phyloP scores from a whole-genome alignment of 768 basidiomycete genomes.

The Boletus rufocinnamomeus region DNA sequence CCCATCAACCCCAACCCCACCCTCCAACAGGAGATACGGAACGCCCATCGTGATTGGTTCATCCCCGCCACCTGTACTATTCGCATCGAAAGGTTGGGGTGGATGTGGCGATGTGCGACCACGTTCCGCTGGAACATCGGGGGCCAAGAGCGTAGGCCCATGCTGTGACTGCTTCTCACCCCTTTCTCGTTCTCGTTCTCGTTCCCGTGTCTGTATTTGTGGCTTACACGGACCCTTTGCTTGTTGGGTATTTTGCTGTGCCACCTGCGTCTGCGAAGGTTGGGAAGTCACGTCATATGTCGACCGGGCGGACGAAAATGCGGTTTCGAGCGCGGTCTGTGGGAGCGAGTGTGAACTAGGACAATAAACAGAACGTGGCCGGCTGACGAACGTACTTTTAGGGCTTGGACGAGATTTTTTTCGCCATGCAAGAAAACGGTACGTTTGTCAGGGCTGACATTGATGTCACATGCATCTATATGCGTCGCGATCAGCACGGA shows the following conservation, averaged over 20 bases:
- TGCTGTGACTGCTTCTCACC: conserved; percentile 7
- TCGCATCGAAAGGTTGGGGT: neutral
- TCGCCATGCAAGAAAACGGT: conserved; percentile 92
- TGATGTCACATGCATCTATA: conserved; percentile 83
- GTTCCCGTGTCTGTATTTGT: neutral
- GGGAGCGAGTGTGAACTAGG: neutral
- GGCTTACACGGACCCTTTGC: neutral
- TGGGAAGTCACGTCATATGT: conserved; percentile 58
- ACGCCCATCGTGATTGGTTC: conserved; percentile 10
- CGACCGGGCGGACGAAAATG: conserved; percentile 70
- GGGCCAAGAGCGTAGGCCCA: neutral
- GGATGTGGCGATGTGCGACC: neutral
- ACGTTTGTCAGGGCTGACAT: conserved; percentile 96
- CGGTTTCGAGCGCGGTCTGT: conserved; percentile 65
- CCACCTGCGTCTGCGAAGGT: conserved; percentile 21
- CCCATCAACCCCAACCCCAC: neutral
- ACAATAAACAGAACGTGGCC: neutral
- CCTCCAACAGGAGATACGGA: conserved; percentile 13
- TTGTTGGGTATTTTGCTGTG: conserved; percentile 6
- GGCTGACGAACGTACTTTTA: conserved; percentile 57
- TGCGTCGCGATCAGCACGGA: neutral
- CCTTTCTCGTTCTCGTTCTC: neutral
- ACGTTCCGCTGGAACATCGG: neutral
- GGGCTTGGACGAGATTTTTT: conserved; percentile 67
- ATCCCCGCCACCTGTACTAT: neutral